These are phyloP conservation scores for Scedosporium minutisporum DNA, from an alignment of 2,329 filamentous ascomycete genomes.

Conservation along the genomic window DNA sequence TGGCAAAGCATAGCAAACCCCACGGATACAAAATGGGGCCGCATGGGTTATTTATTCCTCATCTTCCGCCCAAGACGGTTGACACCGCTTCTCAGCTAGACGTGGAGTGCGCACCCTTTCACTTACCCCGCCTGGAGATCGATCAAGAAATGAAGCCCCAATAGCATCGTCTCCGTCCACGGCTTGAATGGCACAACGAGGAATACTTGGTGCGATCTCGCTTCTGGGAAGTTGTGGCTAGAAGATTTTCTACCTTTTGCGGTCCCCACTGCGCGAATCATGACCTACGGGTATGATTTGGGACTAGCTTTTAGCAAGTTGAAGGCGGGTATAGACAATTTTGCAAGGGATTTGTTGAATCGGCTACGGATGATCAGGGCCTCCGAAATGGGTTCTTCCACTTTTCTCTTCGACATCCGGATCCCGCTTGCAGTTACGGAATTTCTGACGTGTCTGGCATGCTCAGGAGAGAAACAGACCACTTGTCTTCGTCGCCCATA, in stretches of 20 bases:
- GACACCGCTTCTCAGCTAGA: no score
- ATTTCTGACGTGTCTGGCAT: not conserved
- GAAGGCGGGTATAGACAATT: not conserved
- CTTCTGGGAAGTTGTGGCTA: not conserved
- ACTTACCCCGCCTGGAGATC: not conserved
- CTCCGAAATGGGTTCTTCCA: not conserved
- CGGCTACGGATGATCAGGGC: not conserved
- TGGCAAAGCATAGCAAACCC: no score
- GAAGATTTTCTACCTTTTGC: not conserved
- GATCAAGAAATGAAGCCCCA: not conserved
- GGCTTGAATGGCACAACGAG: not conserved
- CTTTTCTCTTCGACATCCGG: not conserved
- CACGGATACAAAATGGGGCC: not conserved
- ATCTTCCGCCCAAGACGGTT: not conserved
- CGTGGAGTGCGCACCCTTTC: no score
- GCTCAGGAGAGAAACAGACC: not conserved
- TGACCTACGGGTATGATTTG: not conserved
- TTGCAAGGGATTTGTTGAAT: not conserved
- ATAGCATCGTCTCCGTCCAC: slow-evolving; percentile 2
- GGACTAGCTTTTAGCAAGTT: not conserved
- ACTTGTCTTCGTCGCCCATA: not conserved
- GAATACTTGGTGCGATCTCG: not conserved
- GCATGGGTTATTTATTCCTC: not conserved
- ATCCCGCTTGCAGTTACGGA: no score
- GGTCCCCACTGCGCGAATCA: not conserved